Evolutionary conservation across 495 filamentous ascomycete genomes (phyloP), one percentile per base, ranked within the genome.

Genomic region (Penicillium soppii): DNA sequence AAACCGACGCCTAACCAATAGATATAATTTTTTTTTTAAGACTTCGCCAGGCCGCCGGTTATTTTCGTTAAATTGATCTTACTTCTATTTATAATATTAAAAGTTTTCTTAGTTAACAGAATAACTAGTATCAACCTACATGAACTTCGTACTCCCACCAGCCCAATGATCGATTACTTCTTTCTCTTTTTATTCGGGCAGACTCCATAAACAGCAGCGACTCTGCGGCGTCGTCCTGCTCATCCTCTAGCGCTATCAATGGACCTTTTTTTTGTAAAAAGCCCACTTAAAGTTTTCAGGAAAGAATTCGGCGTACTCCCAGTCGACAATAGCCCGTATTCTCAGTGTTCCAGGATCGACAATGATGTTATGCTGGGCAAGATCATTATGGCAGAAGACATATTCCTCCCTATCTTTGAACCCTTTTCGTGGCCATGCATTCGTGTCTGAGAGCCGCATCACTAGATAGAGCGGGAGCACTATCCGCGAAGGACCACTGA

Each of bases 231-330:
- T 56, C 53, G 43, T 56, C 53, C 15, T 26, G 33, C 22, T 56
- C 53, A n/a, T 29, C 53, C 25, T 47, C 35, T 7, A 56, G 5
- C 2, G 53, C 47, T 4, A 51, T 36, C 10, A 48, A 57, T 7
- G 36, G 48, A 3, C 48, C 48, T 44, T 56, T 52, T 50, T 32
- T 41, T 58, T 41, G 29, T 57, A 66, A 37, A 58, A 61, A 25
- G 41, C 48, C 16, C 10, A 10, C 29, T 67, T 61, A 25, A 62
- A 61, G 21, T 46, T 43, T 37, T 25, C 12, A 15, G 68, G 60
- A 42, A 46, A 71, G 58, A 70, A 73, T 19, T 68, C 66, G 2
- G 66, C 56, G 33, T 62, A 69, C 47, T 72, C 70, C 67, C 69
- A 70, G 43, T 69, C 69, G 9, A 73, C 56, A 19, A 69, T 58